Conservation (phyloP, 2,329 filamentous ascomycete genomes). For the Aspergillus tamarii region DNA sequence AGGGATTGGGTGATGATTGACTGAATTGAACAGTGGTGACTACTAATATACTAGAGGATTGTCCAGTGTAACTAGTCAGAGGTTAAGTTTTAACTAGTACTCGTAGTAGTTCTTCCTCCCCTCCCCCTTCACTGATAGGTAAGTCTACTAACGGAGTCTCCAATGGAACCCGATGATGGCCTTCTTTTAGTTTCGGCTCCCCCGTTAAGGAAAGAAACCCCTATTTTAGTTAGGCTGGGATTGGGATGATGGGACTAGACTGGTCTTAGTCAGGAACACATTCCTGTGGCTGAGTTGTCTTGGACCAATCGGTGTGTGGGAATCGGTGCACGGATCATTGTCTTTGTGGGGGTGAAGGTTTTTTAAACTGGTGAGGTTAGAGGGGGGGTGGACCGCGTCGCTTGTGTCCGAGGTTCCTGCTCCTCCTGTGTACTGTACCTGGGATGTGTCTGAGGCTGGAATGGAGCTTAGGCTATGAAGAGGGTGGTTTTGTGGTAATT, state of each 20-base stretch:
- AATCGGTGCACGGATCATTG: slow-evolving; percentile 3
- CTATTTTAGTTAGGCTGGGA: slow-evolving; percentile 1
- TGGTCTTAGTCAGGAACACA: neutral
- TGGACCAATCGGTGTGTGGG: neutral
- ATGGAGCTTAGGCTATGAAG: too few species aligned
- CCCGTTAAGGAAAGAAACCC: neutral
- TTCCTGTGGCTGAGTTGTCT: neutral
- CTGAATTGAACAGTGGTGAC: neutral
- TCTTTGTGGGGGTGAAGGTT: neutral
- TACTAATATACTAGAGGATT: neutral
- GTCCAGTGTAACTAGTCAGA: neutral
- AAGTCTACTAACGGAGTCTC: neutral
- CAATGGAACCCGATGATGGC: neutral
- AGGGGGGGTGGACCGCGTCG: neutral
- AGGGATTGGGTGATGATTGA: neutral
- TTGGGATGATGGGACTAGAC: neutral
- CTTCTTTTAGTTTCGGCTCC: neutral
- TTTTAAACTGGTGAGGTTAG: neutral
- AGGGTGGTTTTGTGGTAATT: neutral
- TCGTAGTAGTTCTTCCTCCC: neutral
- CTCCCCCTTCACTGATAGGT: neutral
- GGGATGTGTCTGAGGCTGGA: neutral
- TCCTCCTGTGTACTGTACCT: neutral
- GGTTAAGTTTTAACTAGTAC: slow-evolving; percentile 5
- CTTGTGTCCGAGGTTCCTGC: neutral